Evolutionary conservation across 2,329 filamentous ascomycete genomes (phyloP), one percentile per base, ranked within the genome.

Genomic region (Claviceps sorghi): DNA sequence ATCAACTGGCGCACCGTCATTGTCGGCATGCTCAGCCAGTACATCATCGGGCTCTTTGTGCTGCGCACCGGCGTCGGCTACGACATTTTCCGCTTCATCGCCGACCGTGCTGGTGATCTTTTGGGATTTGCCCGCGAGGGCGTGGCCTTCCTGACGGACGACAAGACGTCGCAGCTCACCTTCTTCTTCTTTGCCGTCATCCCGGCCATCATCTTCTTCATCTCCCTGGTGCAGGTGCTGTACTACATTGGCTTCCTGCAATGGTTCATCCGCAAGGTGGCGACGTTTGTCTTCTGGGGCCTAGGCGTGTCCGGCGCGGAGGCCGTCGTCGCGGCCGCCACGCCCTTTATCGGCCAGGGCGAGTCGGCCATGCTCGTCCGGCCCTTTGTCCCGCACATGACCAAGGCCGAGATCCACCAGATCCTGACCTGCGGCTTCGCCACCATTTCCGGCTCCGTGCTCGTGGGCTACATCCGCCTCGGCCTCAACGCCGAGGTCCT

Each of bases 171-270:
- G 15, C 38, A 67, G 3, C 61, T 74, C 1, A 58, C 61, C 4
- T 88, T 77, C 78, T 95, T 95, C 77, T 74, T 95, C 57, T 75
- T 84, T 49, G 72, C 76, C 49, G 88, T 95, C 56, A 76, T 94
- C n/a, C 88, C 90, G 0, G 83, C 90, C 61, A 94, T 96, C 69
- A 88, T 95, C 72, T 96, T 95, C 80, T 95, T 96, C 79, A 86
- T 95, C 54, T 82, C 89, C 1, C 75, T 95, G n/a, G 88, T 95
- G 29, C 86, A 94, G 68, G 79, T 95, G 15, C 69, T 94, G 44
- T 94, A 87, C 72, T 85, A 90, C 72, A 75, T 82, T 60, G 86
- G 85, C 2, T 74, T 89, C 57, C 72, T 95, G 51, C 89, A 95
- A 69, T 95, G 90, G 89, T 88, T 90, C 69, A 80, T 95, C 62